phyloP scores from a whole-genome alignment of 2,329 filamentous ascomycete genomes.

The Pyricularia sp. region DNA sequence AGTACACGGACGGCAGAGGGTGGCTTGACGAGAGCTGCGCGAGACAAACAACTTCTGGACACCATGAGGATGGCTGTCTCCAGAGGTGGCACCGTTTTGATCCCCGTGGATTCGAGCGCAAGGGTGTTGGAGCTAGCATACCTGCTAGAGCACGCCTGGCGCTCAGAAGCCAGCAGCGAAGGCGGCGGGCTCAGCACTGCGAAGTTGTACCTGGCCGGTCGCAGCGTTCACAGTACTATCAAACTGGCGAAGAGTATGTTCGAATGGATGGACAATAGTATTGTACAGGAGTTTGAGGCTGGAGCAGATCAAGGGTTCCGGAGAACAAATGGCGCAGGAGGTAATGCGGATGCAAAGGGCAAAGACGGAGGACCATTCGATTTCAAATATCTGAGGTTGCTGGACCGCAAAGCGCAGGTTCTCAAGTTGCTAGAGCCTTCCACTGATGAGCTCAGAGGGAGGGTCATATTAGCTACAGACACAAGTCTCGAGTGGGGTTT shows the following conservation, averaged over 20 bases:
- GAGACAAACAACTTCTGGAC: conserved; percentile 77
- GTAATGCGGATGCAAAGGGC: conserved; percentile 31
- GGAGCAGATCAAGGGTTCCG: conserved; percentile 39
- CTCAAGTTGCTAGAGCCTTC: conserved; percentile 51
- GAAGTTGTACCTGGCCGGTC: conserved; percentile 74
- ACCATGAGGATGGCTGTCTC: conserved; percentile 71
- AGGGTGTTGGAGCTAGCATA: conserved; percentile 87
- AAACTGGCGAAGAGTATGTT: conserved; percentile 90
- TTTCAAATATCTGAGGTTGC: conserved; percentile 72
- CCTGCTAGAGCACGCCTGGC: conserved; percentile 86
- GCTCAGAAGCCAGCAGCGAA: conserved; percentile 45
- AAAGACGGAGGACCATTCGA: conserved; percentile 70
- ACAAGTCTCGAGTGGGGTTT: conserved; percentile 91
- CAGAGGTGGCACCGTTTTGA: conserved; percentile 81
- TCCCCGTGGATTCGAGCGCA: conserved; percentile 93
- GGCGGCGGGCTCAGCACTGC: conserved; percentile 42
- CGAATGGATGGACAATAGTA: conserved; percentile 98
- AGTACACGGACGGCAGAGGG: conserved; percentile 66
- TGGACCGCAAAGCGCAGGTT: conserved; percentile 76
- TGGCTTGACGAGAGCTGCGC: conserved; percentile 35
- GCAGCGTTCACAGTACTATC: conserved; percentile 80
- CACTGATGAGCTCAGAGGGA: conserved; percentile 26
- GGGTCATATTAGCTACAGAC: conserved; percentile 87
- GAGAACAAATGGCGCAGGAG: conserved; percentile 34
- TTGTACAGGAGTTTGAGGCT: conserved; percentile 84